These are phyloP conservation scores for Lentinula aciculospora DNA, from an alignment of 768 basidiomycete genomes.

Conservation along the genomic window DNA sequence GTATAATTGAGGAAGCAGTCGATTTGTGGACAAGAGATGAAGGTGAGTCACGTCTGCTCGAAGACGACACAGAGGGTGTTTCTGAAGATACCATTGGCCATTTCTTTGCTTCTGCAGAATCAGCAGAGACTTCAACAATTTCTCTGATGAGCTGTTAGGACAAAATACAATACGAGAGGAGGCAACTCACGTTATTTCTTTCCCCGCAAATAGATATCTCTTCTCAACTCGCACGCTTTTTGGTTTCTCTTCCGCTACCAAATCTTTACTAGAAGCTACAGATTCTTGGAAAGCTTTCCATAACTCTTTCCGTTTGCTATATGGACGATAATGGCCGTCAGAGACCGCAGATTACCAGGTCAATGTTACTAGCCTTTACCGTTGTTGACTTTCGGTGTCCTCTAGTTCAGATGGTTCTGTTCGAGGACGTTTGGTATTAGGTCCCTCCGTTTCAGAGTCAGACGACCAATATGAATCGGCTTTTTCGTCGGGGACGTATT, in stretches of 20 bases:
- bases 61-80: conserved; percentile 11
- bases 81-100: conserved; percentile 57
- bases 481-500: conserved; percentile 57
- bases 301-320: conserved; percentile 54
- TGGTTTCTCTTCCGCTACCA: conserved; percentile 13
- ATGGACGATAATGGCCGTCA: conserved; percentile 5
- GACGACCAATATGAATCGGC: conserved; percentile 30
- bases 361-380: conserved; percentile 23
- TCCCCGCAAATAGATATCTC: conserved; percentile 70
- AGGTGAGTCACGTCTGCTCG: no score
- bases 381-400: conserved; percentile 38
- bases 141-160: conserved; percentile 39
- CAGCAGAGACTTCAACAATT: conserved; percentile 65
- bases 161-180: not conserved
- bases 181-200: conserved; percentile 60
- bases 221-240: conserved; percentile 64
- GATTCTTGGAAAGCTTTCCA: conserved; percentile 72
- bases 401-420: conserved; percentile 18
- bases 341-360: not conserved
- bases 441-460: conserved; percentile 33
- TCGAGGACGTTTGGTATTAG: conserved; percentile 28
- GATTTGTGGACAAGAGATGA: not conserved
- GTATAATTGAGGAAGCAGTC: conserved; percentile 4
- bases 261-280: conserved; percentile 25
- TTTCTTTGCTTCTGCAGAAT: conserved; percentile 68